Base-by-base conservation (phyloP, 257 asterid genomes). In the Solanum sitiens region DNA sequence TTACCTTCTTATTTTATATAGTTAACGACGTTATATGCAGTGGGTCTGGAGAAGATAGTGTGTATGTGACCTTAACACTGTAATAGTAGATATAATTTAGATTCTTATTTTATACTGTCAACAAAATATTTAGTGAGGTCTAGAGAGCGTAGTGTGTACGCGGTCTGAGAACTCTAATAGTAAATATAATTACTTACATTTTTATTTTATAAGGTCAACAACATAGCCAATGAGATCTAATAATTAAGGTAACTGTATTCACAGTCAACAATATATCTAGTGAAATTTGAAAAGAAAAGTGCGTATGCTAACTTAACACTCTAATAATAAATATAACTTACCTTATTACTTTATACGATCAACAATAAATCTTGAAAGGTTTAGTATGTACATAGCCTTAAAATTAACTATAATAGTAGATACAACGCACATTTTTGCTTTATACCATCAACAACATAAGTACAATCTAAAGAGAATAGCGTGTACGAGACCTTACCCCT, bases 11-110 rank as follows among this genome's bases (percentile, higher is more conserved):
- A 67, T 13, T 67, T 12, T 67, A 27, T 27, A 67, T 4, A 37
- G 11, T 67, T 37, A 67, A 68, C 2, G 61, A 0, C 3, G 23
- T 50, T 21, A 50, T 50, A 50, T 15, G 15, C 0, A 50, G 61
- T 50, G 61, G 61, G 23, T 50, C 0, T 50, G 0, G 0, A 50
- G 0, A 50, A 50, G 8, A n/a, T 65, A n/a, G 0, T 10, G 13
- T 65, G 33, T 65, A n/a, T 27, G 1, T 27, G 16, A 11, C 33
- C 71, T 63, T n/a, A 65, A 65, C 32, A 63, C 15, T n/a, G 0
- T n/a, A 1, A 27, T 30, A 30, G 5, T 15, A 30, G 5, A 14
- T 68, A 68, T 27, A 30, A 68, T 33, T 27, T 11, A 65, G 8
- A 65, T 68, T 25, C 37, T 67, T 67, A 68, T 68, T 27, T 65